phyloP scores from a whole-genome alignment of 2,329 filamentous ascomycete species.

The Pseudogymnoascus sp. region DNA sequence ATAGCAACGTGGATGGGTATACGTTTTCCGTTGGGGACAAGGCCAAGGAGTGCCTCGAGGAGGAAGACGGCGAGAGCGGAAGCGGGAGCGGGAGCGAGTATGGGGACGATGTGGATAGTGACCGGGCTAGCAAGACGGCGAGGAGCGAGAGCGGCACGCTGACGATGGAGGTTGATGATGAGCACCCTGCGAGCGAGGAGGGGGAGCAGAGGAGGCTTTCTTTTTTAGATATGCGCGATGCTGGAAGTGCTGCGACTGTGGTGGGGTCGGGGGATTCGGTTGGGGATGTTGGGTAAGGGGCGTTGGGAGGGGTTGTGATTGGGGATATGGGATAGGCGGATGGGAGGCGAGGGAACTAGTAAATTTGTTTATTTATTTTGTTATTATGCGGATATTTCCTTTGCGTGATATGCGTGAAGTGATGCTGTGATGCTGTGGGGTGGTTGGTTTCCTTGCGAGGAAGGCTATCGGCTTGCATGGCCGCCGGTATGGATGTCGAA shows the following conservation, averaged over 20 bases:
- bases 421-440: not conserved
- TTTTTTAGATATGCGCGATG: slow-evolving; percentile 5
- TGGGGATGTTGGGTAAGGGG: not conserved
- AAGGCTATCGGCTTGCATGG: too few relatives aligned
- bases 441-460: not conserved
- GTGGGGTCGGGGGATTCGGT: not conserved
- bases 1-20: not conserved
- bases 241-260: not conserved
- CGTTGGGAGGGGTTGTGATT: not conserved
- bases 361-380: not conserved
- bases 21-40: not conserved
- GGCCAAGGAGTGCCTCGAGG: not conserved
- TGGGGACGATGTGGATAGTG: not conserved
- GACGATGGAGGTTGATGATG: not conserved
- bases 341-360: not conserved
- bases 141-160: not conserved
- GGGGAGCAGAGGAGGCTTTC: not conserved
- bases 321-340: not conserved
- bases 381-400: not conserved
- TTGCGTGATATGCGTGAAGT: not conserved
- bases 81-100: not conserved
- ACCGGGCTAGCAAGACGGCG: not conserved
- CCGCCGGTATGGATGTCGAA: too few relatives aligned
- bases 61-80: not conserved
- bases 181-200: not conserved